A percentile compares a stretch with the other conserved stretches of the same genome.
These are phyloP conservation scores for Sonneratia caseolaris DNA, from an alignment of 345 rosid genomes.

Conservation along the genomic window DNA sequence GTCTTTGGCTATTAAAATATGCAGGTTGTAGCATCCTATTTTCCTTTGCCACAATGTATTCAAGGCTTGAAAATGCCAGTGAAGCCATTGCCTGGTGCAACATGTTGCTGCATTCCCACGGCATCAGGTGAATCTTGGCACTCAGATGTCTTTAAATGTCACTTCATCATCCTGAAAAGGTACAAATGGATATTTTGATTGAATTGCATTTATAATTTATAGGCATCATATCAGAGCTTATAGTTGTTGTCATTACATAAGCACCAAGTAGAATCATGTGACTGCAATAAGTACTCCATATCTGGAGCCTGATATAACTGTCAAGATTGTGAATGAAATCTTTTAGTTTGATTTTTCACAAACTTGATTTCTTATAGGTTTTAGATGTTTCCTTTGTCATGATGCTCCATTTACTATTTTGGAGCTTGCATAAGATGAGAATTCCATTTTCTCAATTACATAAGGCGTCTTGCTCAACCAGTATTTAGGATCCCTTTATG, in stretches of 20 bases:
- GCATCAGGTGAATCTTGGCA: conserved; percentile 97
- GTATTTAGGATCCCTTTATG: background rate
- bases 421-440: background rate
- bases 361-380: background rate
- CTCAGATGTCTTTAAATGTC: conserved; percentile 76
- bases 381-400: background rate
- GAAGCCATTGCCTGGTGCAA: conserved; percentile 73
- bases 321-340: background rate
- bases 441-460: background rate
- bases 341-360: background rate
- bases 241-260: background rate
- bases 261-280: background rate
- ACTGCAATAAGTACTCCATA: background rate
- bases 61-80: conserved; percentile 75
- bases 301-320: background rate
- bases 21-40: conserved; percentile 81
- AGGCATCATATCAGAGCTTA: background rate
- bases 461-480: no score
- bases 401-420: background rate
- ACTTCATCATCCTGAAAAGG: conserved; percentile 92
- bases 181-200: conserved; percentile 13
- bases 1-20: background rate
- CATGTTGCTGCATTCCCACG: conserved; percentile 45
- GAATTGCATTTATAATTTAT: background rate
- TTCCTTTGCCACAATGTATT: conserved; percentile 70